Evolutionary conservation across 805 yeast species (phyloP).

Genomic region (Pichia ethanolica): DNA sequence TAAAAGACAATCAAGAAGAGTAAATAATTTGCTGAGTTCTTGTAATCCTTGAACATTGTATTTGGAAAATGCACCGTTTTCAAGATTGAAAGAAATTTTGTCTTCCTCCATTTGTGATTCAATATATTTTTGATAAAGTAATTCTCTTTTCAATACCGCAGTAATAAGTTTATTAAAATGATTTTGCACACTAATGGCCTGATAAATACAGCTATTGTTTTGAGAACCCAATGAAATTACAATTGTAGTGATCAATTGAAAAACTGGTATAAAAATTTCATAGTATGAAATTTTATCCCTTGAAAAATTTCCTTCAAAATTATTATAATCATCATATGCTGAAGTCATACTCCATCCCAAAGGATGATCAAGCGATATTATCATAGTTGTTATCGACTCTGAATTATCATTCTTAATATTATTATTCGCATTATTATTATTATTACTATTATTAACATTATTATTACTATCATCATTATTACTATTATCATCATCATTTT

Average conservation of each 20-base stretch:
- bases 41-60: constrained; percentile 15
- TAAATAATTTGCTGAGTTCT: constrained; percentile 22
- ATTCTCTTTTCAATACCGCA: constrained; percentile 36
- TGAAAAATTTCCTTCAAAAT: constrained; percentile 3
- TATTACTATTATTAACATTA: too few species aligned
- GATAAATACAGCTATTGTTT: constrained; percentile 49
- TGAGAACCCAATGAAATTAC: constrained; percentile 72
- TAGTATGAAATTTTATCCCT: constrained; percentile 41
- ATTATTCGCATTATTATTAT: too few species aligned
- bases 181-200: constrained; percentile 43
- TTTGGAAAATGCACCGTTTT: constrained; percentile 1
- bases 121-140: constrained; percentile 9
- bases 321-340: constrained; percentile 16
- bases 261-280: constrained; percentile 64
- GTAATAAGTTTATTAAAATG: constrained; percentile 49
- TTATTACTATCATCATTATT: constrained; percentile 6
- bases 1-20: constrained; percentile 19
- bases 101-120: constrained; percentile 4
- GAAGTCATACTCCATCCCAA: constrained; percentile 13
- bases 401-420: too few species aligned
- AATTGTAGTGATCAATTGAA: constrained; percentile 63
- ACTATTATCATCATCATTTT: neutral
- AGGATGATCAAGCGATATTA: constrained; percentile 48
- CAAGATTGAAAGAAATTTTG: neutral
- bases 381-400: constrained; percentile 30